Base-by-base conservation (phyloP, 1,284 basidiomycete species). In the Papiliotrema laurentii region DNA sequence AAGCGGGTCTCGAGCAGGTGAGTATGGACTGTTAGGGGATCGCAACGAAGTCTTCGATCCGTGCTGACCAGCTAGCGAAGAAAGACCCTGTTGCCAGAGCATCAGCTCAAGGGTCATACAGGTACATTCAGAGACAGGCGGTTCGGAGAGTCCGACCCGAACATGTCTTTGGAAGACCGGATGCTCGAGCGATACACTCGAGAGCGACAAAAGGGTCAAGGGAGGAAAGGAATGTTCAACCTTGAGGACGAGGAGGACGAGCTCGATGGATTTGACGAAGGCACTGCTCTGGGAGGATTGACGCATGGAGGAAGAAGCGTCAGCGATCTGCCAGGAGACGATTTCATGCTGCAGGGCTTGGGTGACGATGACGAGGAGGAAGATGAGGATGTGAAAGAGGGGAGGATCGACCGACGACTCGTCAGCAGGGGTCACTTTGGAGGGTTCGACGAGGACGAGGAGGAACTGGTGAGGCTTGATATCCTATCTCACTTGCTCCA, bases 161-260 rank as follows among this genome's bases (percentile, higher is more conserved):
- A 83, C 10, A 83, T 98, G 80, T 86, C 86, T 10, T 78, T 91
- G 16, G 96, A 99, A 70, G 94, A 98, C 63, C 87, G 91, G 58
- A 97, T 97, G 85, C 80, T 98, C 25, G 92, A 97, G 74, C 85
- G 96, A 31, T 98, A 97, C 71, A 97, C 92, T 5, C 81, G 82
- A 53, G 94, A 97, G 71, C 78, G 88, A 53, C 72, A 76, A 60
- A 51, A 66, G n/a, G 68, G 70, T 0, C 77, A 82, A 19, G 85
- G 86, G 38, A 90, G 86, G 71, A 84, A 85, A 41, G 79, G 78
- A n/a, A 77, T 83, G 7, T 97, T 96, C 80, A 94, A 94, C 67
- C 78, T 98, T 30, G 75, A 77, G 49, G 73, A 92, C 54, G 88
- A 88, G 50, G 63, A 66, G 11, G 51, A 91, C 63, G 89, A 77